Evolutionary conservation across 169 alveolate species (phyloP).

Genomic region (Cardiosporidium cionae): DNA sequence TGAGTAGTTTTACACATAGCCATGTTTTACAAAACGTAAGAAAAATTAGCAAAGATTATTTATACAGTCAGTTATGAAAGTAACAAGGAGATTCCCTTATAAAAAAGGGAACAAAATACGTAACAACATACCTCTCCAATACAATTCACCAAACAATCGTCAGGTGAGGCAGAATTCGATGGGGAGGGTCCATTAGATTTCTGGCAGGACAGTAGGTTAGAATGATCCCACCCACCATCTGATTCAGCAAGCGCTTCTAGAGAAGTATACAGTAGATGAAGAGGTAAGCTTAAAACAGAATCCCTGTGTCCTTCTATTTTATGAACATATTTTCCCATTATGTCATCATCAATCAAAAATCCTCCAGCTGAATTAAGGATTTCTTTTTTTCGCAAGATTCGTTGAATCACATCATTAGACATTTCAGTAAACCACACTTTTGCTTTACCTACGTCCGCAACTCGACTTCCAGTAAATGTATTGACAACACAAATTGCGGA

Average conservation of each 20-base stretch:
- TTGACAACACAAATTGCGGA: constrained; percentile 2
- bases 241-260: not conserved
- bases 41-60: too few relatives aligned
- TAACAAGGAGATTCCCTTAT: too few relatives aligned
- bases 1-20: too few relatives aligned
- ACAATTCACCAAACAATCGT: too few relatives aligned
- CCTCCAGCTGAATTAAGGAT: constrained; percentile 15
- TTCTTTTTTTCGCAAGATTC: not conserved
- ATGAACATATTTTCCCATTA: constrained; percentile 2
- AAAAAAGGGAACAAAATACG: too few relatives aligned
- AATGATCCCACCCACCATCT: not conserved
- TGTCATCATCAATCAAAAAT: constrained; percentile 2
- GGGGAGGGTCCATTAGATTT: too few relatives aligned
- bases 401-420: not conserved
- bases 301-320: not conserved
- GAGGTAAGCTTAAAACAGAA: not conserved
- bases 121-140: too few relatives aligned
- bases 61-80: too few relatives aligned
- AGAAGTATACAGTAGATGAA: not conserved
- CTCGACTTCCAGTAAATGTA: not conserved
- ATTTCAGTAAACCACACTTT: constrained; percentile 4
- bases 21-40: too few relatives aligned
- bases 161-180: too few relatives aligned
- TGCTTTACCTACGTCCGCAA: not conserved
- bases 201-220: too few relatives aligned